Percentiles rank a stretch among this genome's conserved stretches.
Conservation (phyloP, 2,329 filamentous ascomycete genomes). For the Zasmidium cellare region DNA sequence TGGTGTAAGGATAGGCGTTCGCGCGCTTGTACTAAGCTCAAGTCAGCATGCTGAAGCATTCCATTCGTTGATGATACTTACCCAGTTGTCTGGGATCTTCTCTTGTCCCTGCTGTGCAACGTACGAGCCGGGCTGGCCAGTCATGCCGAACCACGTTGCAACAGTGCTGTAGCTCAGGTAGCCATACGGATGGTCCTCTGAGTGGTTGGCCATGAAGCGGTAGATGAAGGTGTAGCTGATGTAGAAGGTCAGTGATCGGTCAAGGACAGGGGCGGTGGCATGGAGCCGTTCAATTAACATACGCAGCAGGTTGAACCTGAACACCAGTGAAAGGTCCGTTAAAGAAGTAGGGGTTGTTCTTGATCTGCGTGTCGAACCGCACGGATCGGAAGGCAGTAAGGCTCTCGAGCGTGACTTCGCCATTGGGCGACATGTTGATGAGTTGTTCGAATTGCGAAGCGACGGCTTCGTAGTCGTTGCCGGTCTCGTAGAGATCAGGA, state of each 20-base stretch:
- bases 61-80: no score
- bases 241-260: no score
- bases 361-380: slow-evolving; percentile 10
- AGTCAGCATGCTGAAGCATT: no score
- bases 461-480: slow-evolving; percentile 26
- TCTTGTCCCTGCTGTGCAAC: slow-evolving; percentile 35
- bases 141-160: slow-evolving; percentile 13
- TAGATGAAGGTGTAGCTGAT: slow-evolving; percentile 19
- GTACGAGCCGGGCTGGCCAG: slow-evolving; percentile 35
- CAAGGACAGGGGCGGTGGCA: no score
- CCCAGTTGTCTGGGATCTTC: slow-evolving; percentile 40
- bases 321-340: slow-evolving; percentile 20
- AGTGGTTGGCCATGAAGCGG: slow-evolving; percentile 37
- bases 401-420: slow-evolving; percentile 6
- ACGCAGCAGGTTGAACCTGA: slow-evolving; percentile 27
- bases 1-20: slow-evolving; percentile 28
- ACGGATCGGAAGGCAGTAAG: slow-evolving; percentile 8
- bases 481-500: slow-evolving; percentile 31
- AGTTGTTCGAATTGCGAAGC: slow-evolving; percentile 29
- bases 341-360: slow-evolving; percentile 30
- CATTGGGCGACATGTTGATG: slow-evolving; percentile 24
- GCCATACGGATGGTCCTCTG: slow-evolving; percentile 33
- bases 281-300: slow-evolving; percentile 19
- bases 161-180: slow-evolving; percentile 30
- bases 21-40: slow-evolving; percentile 29